Conservation (phyloP, 2,329 filamentous ascomycete species). For the Akanthomyces muscarius region DNA sequence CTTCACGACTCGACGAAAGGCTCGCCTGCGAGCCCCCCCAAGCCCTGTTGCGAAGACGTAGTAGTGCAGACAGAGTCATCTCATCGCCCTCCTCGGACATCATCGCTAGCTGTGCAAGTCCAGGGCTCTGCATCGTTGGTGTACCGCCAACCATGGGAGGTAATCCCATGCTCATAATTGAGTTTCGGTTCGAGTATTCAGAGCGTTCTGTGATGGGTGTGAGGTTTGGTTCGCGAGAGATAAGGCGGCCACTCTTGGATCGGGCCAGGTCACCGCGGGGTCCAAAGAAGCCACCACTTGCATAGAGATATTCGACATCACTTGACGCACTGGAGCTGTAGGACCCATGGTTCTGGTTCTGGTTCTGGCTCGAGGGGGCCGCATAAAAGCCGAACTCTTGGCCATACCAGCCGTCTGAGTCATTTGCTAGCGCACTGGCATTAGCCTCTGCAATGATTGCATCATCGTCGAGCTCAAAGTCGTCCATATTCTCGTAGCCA, state of each 20-base stretch:
- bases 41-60: slow-evolving; percentile 68
- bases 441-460: slow-evolving; percentile 93
- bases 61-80: slow-evolving; percentile 68
- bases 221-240: slow-evolving; percentile 81
- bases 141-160: slow-evolving; percentile 40
- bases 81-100: slow-evolving; percentile 55
- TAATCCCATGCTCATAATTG: slow-evolving; percentile 67
- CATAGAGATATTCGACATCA: slow-evolving; percentile 49
- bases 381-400: slow-evolving; percentile 97
- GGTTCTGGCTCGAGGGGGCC: slow-evolving; percentile 38
- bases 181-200: slow-evolving; percentile 94
- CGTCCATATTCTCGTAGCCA: slow-evolving; percentile 60
- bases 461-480: slow-evolving; percentile 74
- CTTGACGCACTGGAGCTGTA: slow-evolving; percentile 35
- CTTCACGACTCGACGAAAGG: slow-evolving; percentile 52
- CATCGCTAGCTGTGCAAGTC: slow-evolving; percentile 72
- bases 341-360: slow-evolving; percentile 34
- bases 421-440: slow-evolving; percentile 85
- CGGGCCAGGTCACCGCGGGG: slow-evolving; percentile 64
- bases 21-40: slow-evolving; percentile 81
- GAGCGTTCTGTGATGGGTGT: slow-evolving; percentile 95
- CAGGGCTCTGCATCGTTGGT: slow-evolving; percentile 58
- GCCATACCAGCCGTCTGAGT: slow-evolving; percentile 91
- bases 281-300: slow-evolving; percentile 86
- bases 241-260: slow-evolving; percentile 67